A percentile compares a stretch with the other conserved stretches of the same genome.
These are phyloP conservation scores for Rhodosorus marinus DNA, from an alignment of 23 red algal genomes.

Conservation along the genomic window DNA sequence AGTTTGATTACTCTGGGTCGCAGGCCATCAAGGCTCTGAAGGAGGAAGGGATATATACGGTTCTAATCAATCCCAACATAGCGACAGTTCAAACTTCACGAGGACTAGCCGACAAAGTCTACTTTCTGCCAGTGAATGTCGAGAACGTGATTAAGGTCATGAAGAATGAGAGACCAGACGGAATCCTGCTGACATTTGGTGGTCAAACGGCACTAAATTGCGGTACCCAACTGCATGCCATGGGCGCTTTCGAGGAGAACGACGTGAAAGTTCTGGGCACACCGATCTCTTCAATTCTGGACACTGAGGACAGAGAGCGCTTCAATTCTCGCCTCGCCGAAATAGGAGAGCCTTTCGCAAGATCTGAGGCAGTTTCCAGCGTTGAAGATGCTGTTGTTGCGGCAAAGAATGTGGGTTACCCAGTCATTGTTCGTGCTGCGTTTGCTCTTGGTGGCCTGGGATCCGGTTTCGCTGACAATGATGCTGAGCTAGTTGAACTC, in stretches of 20 bases:
- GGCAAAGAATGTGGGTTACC: constrained; percentile 79
- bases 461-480: constrained; percentile 92
- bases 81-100: constrained; percentile 89
- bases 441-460: constrained; percentile 93
- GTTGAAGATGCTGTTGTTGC: constrained; percentile 54
- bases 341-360: constrained; percentile 84
- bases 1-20: constrained; percentile 98
- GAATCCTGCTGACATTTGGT: constrained; percentile 78
- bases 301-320: constrained; percentile 87
- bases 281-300: constrained; percentile 78
- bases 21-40: constrained; percentile 84
- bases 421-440: constrained; percentile 81
- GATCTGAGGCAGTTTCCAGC: constrained; percentile 26
- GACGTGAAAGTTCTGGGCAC: constrained; percentile 74
- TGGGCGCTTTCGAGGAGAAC: constrained; percentile 28
- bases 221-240: constrained; percentile 60
- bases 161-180: constrained; percentile 77
- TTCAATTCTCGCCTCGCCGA: constrained; percentile 80
- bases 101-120: constrained; percentile 95
- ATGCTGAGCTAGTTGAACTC: constrained; percentile 28
- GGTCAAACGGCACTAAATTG: constrained; percentile 98
- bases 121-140: constrained; percentile 82
- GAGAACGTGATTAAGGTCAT: constrained; percentile 82
- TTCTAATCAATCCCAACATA: constrained; percentile 97
- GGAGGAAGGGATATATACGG: constrained; percentile 57